Evolutionary conservation across 2,329 filamentous ascomycete species (phyloP), one percentile per base, ranked within the genome.

Genomic region (Myriosclerotinia curreyana): DNA sequence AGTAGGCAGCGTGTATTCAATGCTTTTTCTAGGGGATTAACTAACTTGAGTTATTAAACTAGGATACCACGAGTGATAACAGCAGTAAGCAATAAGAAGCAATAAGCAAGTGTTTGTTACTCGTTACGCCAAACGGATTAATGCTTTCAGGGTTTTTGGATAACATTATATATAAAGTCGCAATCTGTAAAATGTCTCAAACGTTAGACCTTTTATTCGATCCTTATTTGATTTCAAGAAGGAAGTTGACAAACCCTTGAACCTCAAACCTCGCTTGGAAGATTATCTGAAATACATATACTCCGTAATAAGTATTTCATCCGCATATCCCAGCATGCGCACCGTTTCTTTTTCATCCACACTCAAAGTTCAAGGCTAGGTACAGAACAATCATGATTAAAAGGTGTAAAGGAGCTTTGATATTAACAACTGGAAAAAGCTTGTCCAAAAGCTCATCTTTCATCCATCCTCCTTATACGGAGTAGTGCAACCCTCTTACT

Each of bases 51-150:
- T 36, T 40, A 5, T 36, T 40, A 6, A 50, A 34, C 58, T 50
- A 51, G 58, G 58, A 60, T 51, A n/a, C 58, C 58, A 51, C 58
- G 46, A 60, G 58, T 60, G 44, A 60, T 50, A 46, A 34, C 54
- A 56, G 40, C 17, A 44, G n/a, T n/a, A n/a, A n/a, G n/a, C n/a
- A n/a, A n/a, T n/a, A n/a, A n/a, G n/a, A n/a, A n/a, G n/a, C n/a
- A n/a, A n/a, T n/a, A n/a, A n/a, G 20, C 38, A 46, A 42, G 31
- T 52, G 36, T 28, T 38, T 51, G 58, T 49, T 60, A 40, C 46
- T n/a, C 34, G 48, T 42, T 6, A 49, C 36, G 52, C 22, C 48
- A 60, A 40, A 38, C 58, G 20, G 48, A 48, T 34, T 22, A 22
- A 56, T 34, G 12, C 28, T 56, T 40, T 46, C 28, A 34, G 40